Percentiles rank a stretch among this genome's conserved stretches.
Conservation (phyloP, 345 rosid genomes). For the Boechera divaricarpa region DNA sequence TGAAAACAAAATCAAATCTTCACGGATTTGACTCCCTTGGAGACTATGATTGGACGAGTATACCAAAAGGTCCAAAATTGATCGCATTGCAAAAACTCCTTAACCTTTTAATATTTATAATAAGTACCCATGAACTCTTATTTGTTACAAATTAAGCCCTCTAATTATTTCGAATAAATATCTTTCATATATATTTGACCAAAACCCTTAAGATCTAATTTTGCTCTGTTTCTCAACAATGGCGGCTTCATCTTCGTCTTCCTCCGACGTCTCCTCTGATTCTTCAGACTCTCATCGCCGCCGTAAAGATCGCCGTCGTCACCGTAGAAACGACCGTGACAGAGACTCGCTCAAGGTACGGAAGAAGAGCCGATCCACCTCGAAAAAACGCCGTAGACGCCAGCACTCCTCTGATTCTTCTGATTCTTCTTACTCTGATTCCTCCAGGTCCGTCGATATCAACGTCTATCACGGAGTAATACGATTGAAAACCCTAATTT, state of each 20-base stretch:
- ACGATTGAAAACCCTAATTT: slow-evolving; percentile 21
- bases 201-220: slow-evolving; percentile 36
- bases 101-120: not conserved
- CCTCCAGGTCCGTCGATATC: slow-evolving; percentile 58
- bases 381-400: slow-evolving; percentile 70
- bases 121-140: not conserved
- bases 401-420: slow-evolving; percentile 57
- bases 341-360: slow-evolving; percentile 73
- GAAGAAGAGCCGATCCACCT: slow-evolving; percentile 61
- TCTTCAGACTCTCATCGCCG: slow-evolving; percentile 58
- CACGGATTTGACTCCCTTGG: too few relatives aligned
- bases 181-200: not conserved
- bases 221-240: slow-evolving; percentile 43
- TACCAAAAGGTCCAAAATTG: too few relatives aligned
- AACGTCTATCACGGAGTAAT: not conserved
- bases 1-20: too few relatives aligned
- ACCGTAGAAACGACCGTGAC: slow-evolving; percentile 48
- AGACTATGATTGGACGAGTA: too few relatives aligned
- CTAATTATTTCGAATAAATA: not conserved
- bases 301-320: slow-evolving; percentile 59
- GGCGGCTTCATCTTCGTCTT: slow-evolving; percentile 69
- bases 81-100: slow-evolving; percentile 5
- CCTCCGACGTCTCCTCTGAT: slow-evolving; percentile 58
- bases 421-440: slow-evolving; percentile 57
- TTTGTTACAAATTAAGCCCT: not conserved